Evolutionary conservation across 2,329 filamentous ascomycete genomes (phyloP).

Genomic region (Septoria linicola): DNA sequence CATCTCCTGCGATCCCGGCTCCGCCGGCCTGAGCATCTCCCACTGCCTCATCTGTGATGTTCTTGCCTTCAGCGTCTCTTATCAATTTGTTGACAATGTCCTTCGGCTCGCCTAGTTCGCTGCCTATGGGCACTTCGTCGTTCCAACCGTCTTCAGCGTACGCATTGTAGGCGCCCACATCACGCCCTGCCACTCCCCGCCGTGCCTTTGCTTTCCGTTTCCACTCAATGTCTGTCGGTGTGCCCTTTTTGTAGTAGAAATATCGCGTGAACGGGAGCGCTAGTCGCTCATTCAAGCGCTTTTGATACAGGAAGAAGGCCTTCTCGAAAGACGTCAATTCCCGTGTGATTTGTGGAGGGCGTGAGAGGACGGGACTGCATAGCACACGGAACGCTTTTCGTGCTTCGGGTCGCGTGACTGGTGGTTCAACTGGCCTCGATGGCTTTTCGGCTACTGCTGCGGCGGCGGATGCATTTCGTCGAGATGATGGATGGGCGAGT

Average conservation of each 20-base stretch:
- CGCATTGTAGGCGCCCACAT: conserved; percentile 81
- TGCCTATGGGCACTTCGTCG: conserved; percentile 80
- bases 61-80: conserved; percentile 65
- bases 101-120: conserved; percentile 63
- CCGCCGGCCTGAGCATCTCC: conserved; percentile 42
- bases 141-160: conserved; percentile 77
- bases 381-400: conserved; percentile 47
- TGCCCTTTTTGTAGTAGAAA: conserved; percentile 94
- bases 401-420: conserved; percentile 50
- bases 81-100: conserved; percentile 67
- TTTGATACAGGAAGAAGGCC: conserved; percentile 94
- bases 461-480: conserved; percentile 39
- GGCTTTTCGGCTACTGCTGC: conserved; percentile 35
- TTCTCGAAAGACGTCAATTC: conserved; percentile 84
- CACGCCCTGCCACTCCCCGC: conserved; percentile 66
- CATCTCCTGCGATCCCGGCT: conserved; percentile 47
- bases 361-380: conserved; percentile 78
- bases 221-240: conserved; percentile 82
- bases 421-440: conserved; percentile 34
- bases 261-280: conserved; percentile 81
- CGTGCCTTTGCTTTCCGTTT: conserved; percentile 79
- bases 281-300: conserved; percentile 89
- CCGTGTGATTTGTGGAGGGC: conserved; percentile 82
- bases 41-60: conserved; percentile 50
- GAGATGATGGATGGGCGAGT: conserved; percentile 38